Evolutionary conservation across 2,329 filamentous ascomycete species (phyloP).

Genomic region (Fonsecaea nubica): DNA sequence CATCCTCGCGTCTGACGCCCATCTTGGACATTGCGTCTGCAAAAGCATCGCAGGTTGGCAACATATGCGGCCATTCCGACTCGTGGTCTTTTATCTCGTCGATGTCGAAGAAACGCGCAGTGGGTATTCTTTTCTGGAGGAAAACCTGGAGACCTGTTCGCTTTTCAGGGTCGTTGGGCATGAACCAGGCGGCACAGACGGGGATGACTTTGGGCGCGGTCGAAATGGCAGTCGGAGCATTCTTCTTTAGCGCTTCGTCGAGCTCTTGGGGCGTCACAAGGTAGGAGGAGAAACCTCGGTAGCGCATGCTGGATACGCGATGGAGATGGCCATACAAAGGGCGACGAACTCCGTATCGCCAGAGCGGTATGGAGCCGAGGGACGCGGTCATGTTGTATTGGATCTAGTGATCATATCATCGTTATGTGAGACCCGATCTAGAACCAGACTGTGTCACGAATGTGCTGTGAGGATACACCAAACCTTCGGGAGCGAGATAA

Average conservation of each 20-base stretch:
- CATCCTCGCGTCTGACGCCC: conserved; percentile 85
- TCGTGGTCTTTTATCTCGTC: conserved; percentile 87
- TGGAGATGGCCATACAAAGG: conserved; percentile 39
- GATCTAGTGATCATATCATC: conserved; percentile 15
- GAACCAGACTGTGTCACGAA: background rate
- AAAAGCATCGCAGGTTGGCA: conserved; percentile 81
- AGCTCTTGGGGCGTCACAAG: conserved; percentile 86
- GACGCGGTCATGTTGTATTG: conserved; percentile 16
- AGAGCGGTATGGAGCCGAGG: conserved; percentile 18
- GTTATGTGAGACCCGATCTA: conserved; percentile 1
- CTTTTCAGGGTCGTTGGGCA: conserved; percentile 80
- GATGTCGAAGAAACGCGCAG: conserved; percentile 93
- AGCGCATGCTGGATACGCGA: conserved; percentile 44
- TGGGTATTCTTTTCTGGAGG: conserved; percentile 81
- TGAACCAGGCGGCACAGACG: conserved; percentile 92
- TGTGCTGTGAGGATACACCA: conserved; percentile 4
- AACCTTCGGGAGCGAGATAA: conserved; percentile 26
- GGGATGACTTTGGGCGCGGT: conserved; percentile 84
- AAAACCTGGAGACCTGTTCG: conserved; percentile 83
- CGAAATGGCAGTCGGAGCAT: conserved; percentile 78
- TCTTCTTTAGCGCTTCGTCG: conserved; percentile 78
- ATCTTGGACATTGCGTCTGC: conserved; percentile 86
- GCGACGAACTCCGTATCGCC: conserved; percentile 23
- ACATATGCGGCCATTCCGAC: conserved; percentile 95
- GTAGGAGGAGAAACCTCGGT: conserved; percentile 72